Base-by-base conservation (phyloP, 768 basidiomycete genomes). In the Hypsizygus marmoreus region DNA sequence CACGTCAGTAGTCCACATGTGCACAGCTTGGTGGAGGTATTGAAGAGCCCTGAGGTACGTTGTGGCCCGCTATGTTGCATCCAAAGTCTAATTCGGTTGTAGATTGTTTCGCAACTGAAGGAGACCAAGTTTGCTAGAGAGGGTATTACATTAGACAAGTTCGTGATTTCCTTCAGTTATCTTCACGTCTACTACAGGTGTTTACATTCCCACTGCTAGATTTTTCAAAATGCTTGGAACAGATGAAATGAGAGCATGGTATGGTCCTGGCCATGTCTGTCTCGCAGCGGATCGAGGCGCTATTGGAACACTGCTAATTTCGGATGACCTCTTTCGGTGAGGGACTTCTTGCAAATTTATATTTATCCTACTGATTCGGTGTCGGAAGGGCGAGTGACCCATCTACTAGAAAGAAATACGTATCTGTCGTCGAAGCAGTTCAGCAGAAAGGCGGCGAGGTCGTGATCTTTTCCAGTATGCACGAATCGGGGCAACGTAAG, bases 391-490 rank as follows among this genome's bases (percentile, higher is more conserved):
- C 95, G 28, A 90, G 83, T 56, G 86, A 97, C 52, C 86, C 89
- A 4, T 67, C 64, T 14, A 77, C 80, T 40, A 75, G 97, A 38
- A 95, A 87, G 62, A 82, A 78, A 61, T 98, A 90, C 56, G 95
- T 99, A 24, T 72, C 68, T 35, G 74, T 98, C 26, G 93, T 95
- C 1, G 95, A 99, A 65, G 82, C 81, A 26, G 93, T 97, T 12
- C 84, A 87, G 55, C 77, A 82, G 35, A 91, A 88, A 53, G 92
- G 94, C 19, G 95, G 85, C 19, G 95, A 98, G 61, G 94, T 94
- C 4, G 75, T 97, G 14, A 94, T 97, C 53, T 99, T 98, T 67
- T 98, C 95, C 4, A 97, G 94, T 59, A 98, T 99, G 97, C 97
- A 99, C 62, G 97, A 99, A 69, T 92, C 91, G 16, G 97, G 97